A percentile compares a stretch with the other conserved stretches of the same genome.
Evolutionary conservation across 2,329 filamentous ascomycete genomes (phyloP).

Genomic region (Aspergillus clavatus): DNA sequence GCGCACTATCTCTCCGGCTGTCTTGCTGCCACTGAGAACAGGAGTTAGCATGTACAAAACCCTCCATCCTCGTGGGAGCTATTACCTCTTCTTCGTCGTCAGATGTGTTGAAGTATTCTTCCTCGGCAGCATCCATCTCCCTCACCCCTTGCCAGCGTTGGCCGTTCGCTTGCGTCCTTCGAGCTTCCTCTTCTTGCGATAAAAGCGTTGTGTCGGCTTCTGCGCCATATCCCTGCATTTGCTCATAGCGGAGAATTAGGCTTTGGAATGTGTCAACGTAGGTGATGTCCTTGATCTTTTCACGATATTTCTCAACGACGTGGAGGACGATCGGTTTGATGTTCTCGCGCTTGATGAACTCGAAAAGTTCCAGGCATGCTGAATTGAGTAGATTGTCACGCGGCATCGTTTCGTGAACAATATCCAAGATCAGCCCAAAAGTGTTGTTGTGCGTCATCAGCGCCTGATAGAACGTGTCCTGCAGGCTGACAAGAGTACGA

Average conservation of each 20-base stretch:
- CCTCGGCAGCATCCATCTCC: constrained; percentile 78
- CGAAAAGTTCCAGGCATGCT: constrained; percentile 88
- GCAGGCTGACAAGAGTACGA: constrained; percentile 74
- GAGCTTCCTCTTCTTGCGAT: constrained; percentile 60
- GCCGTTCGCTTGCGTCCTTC: constrained; percentile 49
- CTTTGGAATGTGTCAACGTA: constrained; percentile 82
- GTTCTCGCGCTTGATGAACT: constrained; percentile 77
- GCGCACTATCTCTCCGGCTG: constrained; percentile 35
- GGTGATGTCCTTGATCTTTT: constrained; percentile 67
- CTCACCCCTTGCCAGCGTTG: constrained; percentile 66
- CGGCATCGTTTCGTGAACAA: constrained; percentile 79
- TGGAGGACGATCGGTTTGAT: constrained; percentile 78
- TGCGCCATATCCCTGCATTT: constrained; percentile 63
- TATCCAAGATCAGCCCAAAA: constrained; percentile 77
- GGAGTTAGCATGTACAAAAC: constrained; percentile 2
- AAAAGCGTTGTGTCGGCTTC: constrained; percentile 63
- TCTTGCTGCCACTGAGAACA: constrained; percentile 31
- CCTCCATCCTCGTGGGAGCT: background rate
- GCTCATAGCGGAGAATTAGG: constrained; percentile 72
- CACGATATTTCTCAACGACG: constrained; percentile 76
- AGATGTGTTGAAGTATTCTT: constrained; percentile 88
- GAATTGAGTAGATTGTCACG: constrained; percentile 92
- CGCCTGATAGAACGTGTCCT: constrained; percentile 87
- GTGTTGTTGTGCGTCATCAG: constrained; percentile 77
- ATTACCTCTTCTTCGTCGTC: constrained; percentile 72